phyloP scores from a whole-genome alignment of 805 yeast species.

The Kodamaea restingae region DNA sequence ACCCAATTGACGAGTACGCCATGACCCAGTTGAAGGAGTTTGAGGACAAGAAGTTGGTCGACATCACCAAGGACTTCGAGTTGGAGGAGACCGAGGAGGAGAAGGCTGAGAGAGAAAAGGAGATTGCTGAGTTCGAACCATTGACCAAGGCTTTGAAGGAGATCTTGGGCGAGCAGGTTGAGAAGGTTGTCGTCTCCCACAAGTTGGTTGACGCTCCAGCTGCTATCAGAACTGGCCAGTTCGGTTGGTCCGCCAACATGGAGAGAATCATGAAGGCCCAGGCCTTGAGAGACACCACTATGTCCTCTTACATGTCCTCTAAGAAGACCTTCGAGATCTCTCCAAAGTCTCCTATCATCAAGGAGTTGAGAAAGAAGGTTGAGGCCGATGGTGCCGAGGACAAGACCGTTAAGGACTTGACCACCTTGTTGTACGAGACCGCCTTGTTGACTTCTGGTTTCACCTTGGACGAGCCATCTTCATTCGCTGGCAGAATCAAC shows the following conservation, averaged over 20 bases:
- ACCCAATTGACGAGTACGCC: slow-evolving; percentile 99
- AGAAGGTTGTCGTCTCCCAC: slow-evolving; percentile 97
- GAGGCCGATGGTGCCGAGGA: slow-evolving; percentile 97
- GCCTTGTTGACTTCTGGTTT: slow-evolving; percentile 98
- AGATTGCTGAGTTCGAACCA: slow-evolving; percentile 85
- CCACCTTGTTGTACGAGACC: slow-evolving; percentile 94
- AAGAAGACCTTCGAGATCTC: slow-evolving; percentile 99
- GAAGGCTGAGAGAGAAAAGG: slow-evolving; percentile 90
- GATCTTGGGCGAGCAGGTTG: slow-evolving; percentile 96
- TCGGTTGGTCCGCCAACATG: slow-evolving; percentile 99
- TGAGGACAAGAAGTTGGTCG: slow-evolving; percentile 98
- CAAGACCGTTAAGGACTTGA: slow-evolving; percentile 96
- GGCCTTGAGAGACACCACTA: slow-evolving; percentile 96
- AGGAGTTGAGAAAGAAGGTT: slow-evolving; percentile 93
- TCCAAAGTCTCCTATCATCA: slow-evolving; percentile 92
- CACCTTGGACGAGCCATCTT: slow-evolving; percentile 96
- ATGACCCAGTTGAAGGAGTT: slow-evolving; percentile 99
- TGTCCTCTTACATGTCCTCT: slow-evolving; percentile 99
- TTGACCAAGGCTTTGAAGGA: slow-evolving; percentile 96
- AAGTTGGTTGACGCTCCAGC: slow-evolving; percentile 98
- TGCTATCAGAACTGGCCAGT: slow-evolving; percentile 99
- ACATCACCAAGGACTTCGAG: slow-evolving; percentile 98
- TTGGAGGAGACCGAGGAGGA: slow-evolving; percentile 98
- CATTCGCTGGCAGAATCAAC: slow-evolving; percentile 97
- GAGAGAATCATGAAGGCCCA: slow-evolving; percentile 99